These are phyloP conservation scores for Penicillium subrubescens DNA, from an alignment of 495 filamentous ascomycete species.

Conservation along the genomic window DNA sequence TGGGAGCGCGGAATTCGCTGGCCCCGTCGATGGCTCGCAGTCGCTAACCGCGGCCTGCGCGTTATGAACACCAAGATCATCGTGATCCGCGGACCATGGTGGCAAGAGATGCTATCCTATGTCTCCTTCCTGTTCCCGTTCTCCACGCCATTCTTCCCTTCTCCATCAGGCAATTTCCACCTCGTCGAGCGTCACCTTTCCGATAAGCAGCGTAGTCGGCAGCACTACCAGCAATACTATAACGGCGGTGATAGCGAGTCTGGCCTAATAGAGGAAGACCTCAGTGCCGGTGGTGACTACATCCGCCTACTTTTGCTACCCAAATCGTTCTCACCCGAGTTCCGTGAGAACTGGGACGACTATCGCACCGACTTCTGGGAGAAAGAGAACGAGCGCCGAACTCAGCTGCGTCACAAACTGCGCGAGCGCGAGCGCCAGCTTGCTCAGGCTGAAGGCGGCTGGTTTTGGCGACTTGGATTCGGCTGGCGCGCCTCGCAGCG, in stretches of 20 bases:
- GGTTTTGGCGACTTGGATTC: constrained; percentile 71
- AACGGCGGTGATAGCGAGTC: constrained; percentile 58
- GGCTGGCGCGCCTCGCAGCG: constrained; percentile 64
- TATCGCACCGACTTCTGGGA: constrained; percentile 97
- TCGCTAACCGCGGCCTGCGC: constrained; percentile 85
- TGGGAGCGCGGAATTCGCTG: constrained; percentile 95
- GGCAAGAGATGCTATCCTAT: constrained; percentile 70
- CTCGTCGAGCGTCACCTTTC: constrained; percentile 59
- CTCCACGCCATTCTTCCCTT: constrained; percentile 64
- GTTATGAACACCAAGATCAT: constrained; percentile 96
- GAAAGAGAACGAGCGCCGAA: constrained; percentile 87
- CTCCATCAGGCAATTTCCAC: constrained; percentile 64
- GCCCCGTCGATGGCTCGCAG: constrained; percentile 86
- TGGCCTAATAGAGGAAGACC: constrained; percentile 68
- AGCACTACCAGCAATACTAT: constrained; percentile 43
- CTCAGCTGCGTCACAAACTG: constrained; percentile 67
- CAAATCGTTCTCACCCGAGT: constrained; percentile 91
- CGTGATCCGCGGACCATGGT: constrained; percentile 80
- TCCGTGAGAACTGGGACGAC: constrained; percentile 96
- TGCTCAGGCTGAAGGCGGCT: constrained; percentile 68
- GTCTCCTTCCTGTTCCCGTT: constrained; percentile 76
- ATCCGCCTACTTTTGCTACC: constrained; percentile 88
- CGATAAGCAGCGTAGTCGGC: constrained; percentile 44
- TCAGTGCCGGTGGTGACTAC: constrained; percentile 85
- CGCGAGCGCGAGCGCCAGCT: constrained; percentile 64